A percentile compares a stretch with the other conserved stretches of the same genome.
phyloP scores from a whole-genome alignment of 805 yeast genomes.

The Saccharomyces mikatae region DNA sequence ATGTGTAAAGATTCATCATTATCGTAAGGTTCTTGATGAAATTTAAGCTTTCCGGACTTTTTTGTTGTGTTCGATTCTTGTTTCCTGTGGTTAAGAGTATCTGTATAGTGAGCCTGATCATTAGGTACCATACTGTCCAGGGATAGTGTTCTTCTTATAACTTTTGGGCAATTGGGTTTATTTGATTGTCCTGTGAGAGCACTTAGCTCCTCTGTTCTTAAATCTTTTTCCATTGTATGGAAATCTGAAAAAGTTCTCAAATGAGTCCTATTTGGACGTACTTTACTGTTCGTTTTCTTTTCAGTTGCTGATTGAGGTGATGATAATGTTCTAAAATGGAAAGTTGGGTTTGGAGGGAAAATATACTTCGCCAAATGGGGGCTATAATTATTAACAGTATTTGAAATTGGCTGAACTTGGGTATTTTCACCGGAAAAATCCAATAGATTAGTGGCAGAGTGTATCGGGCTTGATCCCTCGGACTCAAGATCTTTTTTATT shows the following conservation, averaged over 20 bases:
- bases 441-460: not conserved
- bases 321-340: slow-evolving; percentile 6
- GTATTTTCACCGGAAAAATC: slow-evolving; percentile 5
- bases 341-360: slow-evolving; percentile 15
- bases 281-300: not conserved
- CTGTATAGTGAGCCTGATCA: not conserved
- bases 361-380: slow-evolving; percentile 7
- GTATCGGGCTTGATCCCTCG: not conserved
- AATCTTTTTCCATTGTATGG: slow-evolving; percentile 1
- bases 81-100: not conserved
- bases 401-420: not conserved
- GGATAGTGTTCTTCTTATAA: not conserved
- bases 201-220: not conserved
- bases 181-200: not conserved
- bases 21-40: not conserved
- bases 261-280: slow-evolving; percentile 4
- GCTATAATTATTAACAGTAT: not conserved
- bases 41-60: not conserved
- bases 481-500: not conserved
- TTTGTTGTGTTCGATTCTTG: not conserved
- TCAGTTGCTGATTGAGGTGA: not conserved
- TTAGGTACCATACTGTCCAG: not conserved
- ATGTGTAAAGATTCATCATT: slow-evolving; percentile 1
- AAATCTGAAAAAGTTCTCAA: slow-evolving; percentile 13
- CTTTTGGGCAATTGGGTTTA: not conserved